These are phyloP conservation scores for Epichloe typhina DNA, from an alignment of 2,329 filamentous ascomycete species.

Conservation along the genomic window DNA sequence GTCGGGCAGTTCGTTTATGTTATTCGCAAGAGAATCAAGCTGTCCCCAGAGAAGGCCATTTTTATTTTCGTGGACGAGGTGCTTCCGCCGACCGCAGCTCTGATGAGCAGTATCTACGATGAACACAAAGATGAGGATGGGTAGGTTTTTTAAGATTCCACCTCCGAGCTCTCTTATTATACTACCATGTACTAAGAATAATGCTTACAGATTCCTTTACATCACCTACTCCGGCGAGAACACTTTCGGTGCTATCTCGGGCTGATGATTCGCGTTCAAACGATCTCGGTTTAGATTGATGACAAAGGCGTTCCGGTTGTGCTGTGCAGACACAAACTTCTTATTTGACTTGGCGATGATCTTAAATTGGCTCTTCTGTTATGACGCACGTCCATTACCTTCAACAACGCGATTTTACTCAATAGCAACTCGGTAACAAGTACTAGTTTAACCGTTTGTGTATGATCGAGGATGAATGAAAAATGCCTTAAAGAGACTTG, in stretches of 20 bases:
- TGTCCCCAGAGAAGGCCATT: constrained; percentile 98
- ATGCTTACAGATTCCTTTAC: constrained; percentile 65
- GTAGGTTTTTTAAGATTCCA: constrained; percentile 24
- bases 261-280: not conserved
- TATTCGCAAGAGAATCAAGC: constrained; percentile 99
- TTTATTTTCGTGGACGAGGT: constrained; percentile 99
- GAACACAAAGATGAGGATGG: constrained; percentile 85
- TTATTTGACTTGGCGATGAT: constrained; percentile 4
- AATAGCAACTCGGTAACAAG: not conserved
- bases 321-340: constrained; percentile 15
- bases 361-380: not conserved
- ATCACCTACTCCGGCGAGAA: constrained; percentile 99
- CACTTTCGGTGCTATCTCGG: constrained; percentile 60
- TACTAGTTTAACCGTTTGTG: constrained; percentile 1
- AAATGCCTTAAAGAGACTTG: not conserved
- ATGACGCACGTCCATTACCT: constrained; percentile 7
- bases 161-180: not conserved
- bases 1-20: constrained; percentile 99
- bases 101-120: constrained; percentile 99
- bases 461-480: not conserved
- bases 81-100: constrained; percentile 84
- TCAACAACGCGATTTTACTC: not conserved
- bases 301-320: constrained; percentile 21
- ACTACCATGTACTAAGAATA: constrained; percentile 5
- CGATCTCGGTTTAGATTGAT: not conserved